phyloP scores from a whole-genome alignment of 225 moss, liverwort and hornwort genomes.

The Sphagnum contortum region DNA sequence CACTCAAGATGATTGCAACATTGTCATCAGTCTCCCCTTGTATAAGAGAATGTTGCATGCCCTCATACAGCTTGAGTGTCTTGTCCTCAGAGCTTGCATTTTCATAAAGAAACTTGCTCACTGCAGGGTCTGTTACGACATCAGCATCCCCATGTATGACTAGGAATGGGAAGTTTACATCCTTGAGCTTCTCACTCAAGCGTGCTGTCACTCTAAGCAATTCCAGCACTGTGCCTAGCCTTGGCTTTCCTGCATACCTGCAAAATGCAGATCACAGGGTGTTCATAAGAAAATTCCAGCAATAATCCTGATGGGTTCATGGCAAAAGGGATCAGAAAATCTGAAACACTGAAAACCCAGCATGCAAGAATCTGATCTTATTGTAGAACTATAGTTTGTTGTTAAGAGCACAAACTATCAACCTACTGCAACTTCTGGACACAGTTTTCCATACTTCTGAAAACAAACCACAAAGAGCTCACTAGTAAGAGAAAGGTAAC shows the following conservation, averaged over 20 bases:
- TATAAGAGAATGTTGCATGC: slow-evolving; percentile 84
- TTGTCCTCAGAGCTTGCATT: slow-evolving; percentile 71
- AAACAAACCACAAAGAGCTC: too few relatives aligned
- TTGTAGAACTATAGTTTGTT: too few relatives aligned
- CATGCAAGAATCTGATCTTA: too few relatives aligned
- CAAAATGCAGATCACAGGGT: slow-evolving; percentile 1
- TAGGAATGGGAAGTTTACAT: slow-evolving; percentile 70
- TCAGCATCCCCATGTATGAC: slow-evolving; percentile 85
- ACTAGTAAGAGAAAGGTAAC: too few relatives aligned
- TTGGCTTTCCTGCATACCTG: slow-evolving; percentile 86
- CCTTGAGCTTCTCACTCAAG: slow-evolving; percentile 62
- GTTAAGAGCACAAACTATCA: too few relatives aligned
- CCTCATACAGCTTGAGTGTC: slow-evolving; percentile 64
- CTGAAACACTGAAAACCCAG: too few relatives aligned
- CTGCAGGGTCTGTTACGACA: slow-evolving; percentile 82
- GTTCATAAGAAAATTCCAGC: too few relatives aligned
- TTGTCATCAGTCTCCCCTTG: slow-evolving; percentile 88
- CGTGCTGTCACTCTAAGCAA: slow-evolving; percentile 53
- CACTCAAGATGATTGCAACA: slow-evolving; percentile 66
- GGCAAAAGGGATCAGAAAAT: too few relatives aligned
- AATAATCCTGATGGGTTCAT: too few relatives aligned
- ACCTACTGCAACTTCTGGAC: too few relatives aligned
- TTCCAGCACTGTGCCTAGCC: slow-evolving; percentile 78
- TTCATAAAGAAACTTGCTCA: slow-evolving; percentile 61
- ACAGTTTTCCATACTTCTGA: too few relatives aligned